Evolutionary conservation across 139 green algal genomes (phyloP), one percentile per base, ranked within the genome.

Genomic region (Chlorella sp.): DNA sequence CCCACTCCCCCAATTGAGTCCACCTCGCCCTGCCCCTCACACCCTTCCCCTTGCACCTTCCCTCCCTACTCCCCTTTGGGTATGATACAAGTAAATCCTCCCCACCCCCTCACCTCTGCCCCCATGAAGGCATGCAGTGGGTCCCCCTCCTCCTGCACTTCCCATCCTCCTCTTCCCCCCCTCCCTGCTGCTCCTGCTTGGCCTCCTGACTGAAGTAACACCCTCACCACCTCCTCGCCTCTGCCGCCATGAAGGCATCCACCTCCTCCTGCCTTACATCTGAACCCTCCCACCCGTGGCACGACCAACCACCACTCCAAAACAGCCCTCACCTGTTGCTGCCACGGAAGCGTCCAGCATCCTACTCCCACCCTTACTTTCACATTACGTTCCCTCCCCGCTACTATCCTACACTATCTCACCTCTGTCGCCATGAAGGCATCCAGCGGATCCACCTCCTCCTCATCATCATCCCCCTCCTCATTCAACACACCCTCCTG

Each of bases 101-200:
- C n/a, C n/a, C n/a, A n/a, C n/a, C n/a, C n/a, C 15, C 84, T 79
- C 30, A 97, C 94, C 90, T 96, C 95, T 22, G 88, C 90, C 1
- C 93, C 92, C 96, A 98, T 98, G 91, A 98, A 98, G 0, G 96
- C 96, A 64, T 98, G 96, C 81, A 98, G 89, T 0, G 96, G 94
- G 79, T 98, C 96, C 66, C 92, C 94, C 61, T 98, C 95, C 37
- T 96, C 94, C 21, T 92, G 91, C 0, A 87, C 91, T 2, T 87
- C n/a, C n/a, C 89, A 34, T 85, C 53, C 42, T 69, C 69, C 48
- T 68, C 90, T 78, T 60, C 39, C 39, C 34, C 14, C 18, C 84
- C 61, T 73, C 86, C 88, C 42, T 22, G 34, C 77, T 64, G 68
- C 83, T 36, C 40, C 53, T 30, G 76, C 69, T 34, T n/a, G n/a